Percentiles rank a stretch among this genome's conserved stretches.
Evolutionary conservation across 1,284 basidiomycete genomes (phyloP).

Genomic region (Xanthoconium separans): DNA sequence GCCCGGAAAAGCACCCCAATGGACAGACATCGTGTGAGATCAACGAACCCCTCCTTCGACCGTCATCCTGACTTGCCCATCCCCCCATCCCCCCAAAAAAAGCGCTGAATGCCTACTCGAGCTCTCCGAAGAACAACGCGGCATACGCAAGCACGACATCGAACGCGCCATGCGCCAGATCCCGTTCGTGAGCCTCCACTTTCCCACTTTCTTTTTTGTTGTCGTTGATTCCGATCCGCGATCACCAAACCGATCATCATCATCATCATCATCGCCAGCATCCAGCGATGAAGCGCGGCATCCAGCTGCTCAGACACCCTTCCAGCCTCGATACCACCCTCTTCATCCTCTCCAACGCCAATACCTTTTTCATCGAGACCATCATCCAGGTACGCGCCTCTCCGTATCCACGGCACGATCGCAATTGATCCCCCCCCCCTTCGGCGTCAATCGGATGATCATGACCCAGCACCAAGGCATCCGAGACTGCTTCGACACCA

Average conservation of each 20-base stretch:
- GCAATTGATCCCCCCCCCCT: no score
- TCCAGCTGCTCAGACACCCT: constrained; percentile 70
- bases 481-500: constrained; percentile 73
- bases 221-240: no score
- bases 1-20: constrained; percentile 52
- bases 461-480: constrained; percentile 67
- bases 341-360: constrained; percentile 93
- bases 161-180: constrained; percentile 75
- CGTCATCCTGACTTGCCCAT: neutral
- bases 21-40: constrained; percentile 92
- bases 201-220: no score
- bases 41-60: neutral
- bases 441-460: no score
- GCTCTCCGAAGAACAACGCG: constrained; percentile 55
- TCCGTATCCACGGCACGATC: no score
- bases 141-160: constrained; percentile 73
- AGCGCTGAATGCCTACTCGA: constrained; percentile 78
- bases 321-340: constrained; percentile 68
- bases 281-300: constrained; percentile 93
- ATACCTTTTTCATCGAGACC: constrained; percentile 88
- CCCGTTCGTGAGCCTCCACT: constrained; percentile 71
- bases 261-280: constrained; percentile 54
- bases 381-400: constrained; percentile 83
- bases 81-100: constrained; percentile 1
- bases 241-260: no score